Evolutionary conservation across 164 flowering plant species (phyloP).

Genomic region (Nymphaea thermarum): DNA sequence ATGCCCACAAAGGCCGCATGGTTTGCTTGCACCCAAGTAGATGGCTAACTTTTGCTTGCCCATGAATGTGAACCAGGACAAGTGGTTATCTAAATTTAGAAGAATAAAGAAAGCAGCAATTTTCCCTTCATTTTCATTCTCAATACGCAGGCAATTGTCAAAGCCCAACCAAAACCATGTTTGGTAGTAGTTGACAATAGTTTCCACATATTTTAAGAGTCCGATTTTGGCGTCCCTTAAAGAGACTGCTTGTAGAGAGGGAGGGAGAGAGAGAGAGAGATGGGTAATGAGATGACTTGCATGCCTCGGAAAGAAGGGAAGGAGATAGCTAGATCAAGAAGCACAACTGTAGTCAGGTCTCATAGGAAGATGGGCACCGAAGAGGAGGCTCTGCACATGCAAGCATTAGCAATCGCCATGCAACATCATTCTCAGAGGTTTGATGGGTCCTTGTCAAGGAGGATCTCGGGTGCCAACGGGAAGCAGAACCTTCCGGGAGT

Average conservation of each 20-base stretch:
- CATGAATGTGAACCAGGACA: too few relatives aligned
- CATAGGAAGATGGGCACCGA: conserved; percentile 40
- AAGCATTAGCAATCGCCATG: conserved; percentile 64
- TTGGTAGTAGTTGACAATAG: too few relatives aligned
- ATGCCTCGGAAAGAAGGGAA: conserved; percentile 41
- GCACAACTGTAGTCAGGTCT: conserved; percentile 26
- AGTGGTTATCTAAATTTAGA: too few relatives aligned
- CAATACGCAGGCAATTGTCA: too few relatives aligned
- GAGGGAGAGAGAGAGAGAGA: conserved; percentile 6
- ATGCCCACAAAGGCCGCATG: too few relatives aligned
- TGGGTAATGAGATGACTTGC: conserved; percentile 62
- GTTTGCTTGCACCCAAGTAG: too few relatives aligned
- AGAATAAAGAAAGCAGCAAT: too few relatives aligned
- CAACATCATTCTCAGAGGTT: conserved; percentile 72
- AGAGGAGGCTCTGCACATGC: conserved; percentile 43
- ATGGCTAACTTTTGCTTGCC: too few relatives aligned
- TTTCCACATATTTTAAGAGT: too few relatives aligned
- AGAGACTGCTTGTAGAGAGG: too few relatives aligned
- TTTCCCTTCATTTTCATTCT: too few relatives aligned
- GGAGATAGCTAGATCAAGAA: conserved; percentile 25
- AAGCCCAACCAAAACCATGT: too few relatives aligned
- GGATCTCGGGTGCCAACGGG: conserved; percentile 14
- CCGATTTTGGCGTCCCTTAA: neutral
- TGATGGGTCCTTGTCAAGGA: conserved; percentile 55
- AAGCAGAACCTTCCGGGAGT: conserved; percentile 20